phyloP scores from a whole-genome alignment of 169 alveolate genomes.

The Eimeria mitis region DNA sequence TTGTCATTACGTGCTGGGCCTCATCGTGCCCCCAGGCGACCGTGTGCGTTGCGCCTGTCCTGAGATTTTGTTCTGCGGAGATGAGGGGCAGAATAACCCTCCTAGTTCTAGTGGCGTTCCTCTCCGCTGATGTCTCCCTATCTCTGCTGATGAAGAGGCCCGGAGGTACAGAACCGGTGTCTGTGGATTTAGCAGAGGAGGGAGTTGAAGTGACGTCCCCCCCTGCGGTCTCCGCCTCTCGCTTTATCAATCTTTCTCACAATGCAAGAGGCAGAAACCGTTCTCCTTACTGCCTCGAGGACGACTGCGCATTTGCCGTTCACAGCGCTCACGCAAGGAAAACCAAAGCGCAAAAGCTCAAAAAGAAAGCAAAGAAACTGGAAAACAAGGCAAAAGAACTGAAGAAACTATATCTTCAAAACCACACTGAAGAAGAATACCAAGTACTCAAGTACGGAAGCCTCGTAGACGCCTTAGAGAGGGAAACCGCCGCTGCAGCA shows the following conservation, averaged over 20 bases:
- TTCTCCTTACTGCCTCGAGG: background rate
- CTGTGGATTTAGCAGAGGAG: constrained; percentile 5
- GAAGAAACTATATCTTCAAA: background rate
- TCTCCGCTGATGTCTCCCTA: background rate
- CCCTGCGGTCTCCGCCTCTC: background rate
- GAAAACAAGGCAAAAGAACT: background rate
- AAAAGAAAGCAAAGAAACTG: constrained; percentile 13
- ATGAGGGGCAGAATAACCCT: background rate
- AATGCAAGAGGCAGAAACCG: background rate
- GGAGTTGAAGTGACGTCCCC: background rate
- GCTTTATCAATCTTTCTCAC: constrained; percentile 18
- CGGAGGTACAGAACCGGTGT: constrained; percentile 23
- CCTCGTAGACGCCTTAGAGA: background rate
- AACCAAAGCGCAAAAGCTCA: background rate
- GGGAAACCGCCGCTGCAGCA: background rate
- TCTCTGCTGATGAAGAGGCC: background rate
- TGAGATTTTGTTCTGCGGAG: too few relatives aligned
- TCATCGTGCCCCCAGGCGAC: too few relatives aligned
- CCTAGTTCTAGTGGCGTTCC: background rate
- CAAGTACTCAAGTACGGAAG: background rate
- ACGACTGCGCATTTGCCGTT: background rate
- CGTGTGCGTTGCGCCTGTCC: too few relatives aligned
- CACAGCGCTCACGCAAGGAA: background rate
- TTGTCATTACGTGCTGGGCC: too few relatives aligned
- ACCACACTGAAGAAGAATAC: constrained; percentile 14